Evolutionary conservation across 768 basidiomycete species (phyloP), one percentile per base, ranked within the genome.

Genomic region (Rhodotorula paludigena): DNA sequence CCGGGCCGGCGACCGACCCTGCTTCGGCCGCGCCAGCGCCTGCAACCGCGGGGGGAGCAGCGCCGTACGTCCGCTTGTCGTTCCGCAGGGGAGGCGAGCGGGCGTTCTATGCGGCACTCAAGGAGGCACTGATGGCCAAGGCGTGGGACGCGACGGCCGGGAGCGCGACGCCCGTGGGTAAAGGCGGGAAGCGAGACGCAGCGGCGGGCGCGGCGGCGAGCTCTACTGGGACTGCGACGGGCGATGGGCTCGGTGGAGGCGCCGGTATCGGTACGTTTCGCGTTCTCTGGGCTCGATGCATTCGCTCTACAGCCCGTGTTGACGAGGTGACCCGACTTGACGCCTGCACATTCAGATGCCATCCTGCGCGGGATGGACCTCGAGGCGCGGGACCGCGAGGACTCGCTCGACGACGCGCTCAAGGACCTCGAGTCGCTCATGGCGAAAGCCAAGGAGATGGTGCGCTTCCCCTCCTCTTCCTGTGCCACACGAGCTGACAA

Each of bases 11-110:
- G 0, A 87, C 89, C 18, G 83, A 88, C 33, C 84, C 87, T 5
- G 77, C 80, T 14, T 79, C 80, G 0, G 36, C 56, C 18, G 4
- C 63, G 3, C 20, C 39, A 3, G 9, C 59, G 73, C 1, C 83
- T 83, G n/a, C n/a, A n/a, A n/a, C n/a, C n/a, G n/a, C n/a, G n/a
- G 15, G 32, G 32, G 1, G 80, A 80, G 47, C 63, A 70, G 47
- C 67, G 52, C 78, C 79, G 9, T 74, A 87, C 64, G 84, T 96
- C 55, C 88, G 89, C 72, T 77, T 99, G 62, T 92, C 90, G 78
- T 97, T 99, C 77, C 83, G 94, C 49, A 89, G 86, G 76, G 92
- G 93, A 6, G 93, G 93, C 0, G 92, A 89, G 76, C 88, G 88
- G 78, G 73, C 83, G 2, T 88, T 91, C 72, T 97, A 99, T 77